These are phyloP conservation scores for Acacia crassicarpa DNA, from an alignment of 306 rosid genomes.

Conservation along the genomic window DNA sequence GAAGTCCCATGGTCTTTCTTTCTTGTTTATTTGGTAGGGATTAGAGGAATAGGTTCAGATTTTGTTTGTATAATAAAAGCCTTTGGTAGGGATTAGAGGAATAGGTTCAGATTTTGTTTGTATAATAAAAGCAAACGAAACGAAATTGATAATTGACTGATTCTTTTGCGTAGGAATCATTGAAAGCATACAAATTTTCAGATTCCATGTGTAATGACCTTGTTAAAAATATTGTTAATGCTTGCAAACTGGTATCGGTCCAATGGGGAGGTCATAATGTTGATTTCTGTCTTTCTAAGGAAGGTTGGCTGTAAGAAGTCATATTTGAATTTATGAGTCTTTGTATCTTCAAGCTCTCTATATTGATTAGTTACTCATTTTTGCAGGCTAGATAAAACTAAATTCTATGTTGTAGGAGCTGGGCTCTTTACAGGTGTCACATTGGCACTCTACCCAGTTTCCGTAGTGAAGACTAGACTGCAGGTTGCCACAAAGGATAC, in stretches of 20 bases:
- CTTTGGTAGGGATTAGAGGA: neutral
- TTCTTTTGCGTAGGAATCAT: neutral
- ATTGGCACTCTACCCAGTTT: conserved; percentile 79
- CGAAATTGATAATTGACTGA: neutral
- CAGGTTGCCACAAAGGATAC: conserved; percentile 84
- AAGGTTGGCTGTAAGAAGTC: neutral
- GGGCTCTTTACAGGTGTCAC: conserved; percentile 90
- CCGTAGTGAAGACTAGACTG: conserved; percentile 86
- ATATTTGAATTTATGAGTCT: conserved; percentile 6
- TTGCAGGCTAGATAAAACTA: conserved; percentile 84
- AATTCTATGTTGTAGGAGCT: conserved; percentile 83
- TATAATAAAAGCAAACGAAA: neutral
- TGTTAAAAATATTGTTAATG: neutral
- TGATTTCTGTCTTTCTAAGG: neutral
- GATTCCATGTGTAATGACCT: neutral
- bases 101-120: neutral
- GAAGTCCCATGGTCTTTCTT: neutral
- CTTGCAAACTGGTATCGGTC: neutral
- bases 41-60: neutral
- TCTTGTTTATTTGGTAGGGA: neutral
- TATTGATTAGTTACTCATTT: conserved; percentile 27
- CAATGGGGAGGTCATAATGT: neutral
- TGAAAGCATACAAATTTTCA: neutral
- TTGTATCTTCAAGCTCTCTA: conserved; percentile 4
- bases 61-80: neutral